phyloP scores from a whole-genome alignment of 2,329 filamentous ascomycete genomes.

The Microcyclospora pomicola region DNA sequence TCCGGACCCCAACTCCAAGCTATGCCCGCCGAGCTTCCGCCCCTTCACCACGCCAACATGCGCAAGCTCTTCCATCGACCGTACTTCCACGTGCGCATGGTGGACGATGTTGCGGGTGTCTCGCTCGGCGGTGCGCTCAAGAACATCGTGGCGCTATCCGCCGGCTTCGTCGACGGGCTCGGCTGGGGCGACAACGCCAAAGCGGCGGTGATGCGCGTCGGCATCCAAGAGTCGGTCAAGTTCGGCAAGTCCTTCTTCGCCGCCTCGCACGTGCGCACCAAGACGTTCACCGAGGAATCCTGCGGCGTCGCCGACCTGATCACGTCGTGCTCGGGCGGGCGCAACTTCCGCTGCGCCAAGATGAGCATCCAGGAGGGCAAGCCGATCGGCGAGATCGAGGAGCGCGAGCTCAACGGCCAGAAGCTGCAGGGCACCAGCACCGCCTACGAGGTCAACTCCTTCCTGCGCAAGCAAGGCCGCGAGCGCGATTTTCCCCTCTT shows the following conservation, averaged over 20 bases:
- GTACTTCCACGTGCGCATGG: constrained; percentile 94
- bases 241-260: constrained; percentile 92
- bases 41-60: constrained; percentile 72
- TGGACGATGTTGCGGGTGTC: constrained; percentile 90
- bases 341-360: constrained; percentile 90
- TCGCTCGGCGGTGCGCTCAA: constrained; percentile 90
- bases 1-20: constrained; percentile 53
- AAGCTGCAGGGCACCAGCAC: constrained; percentile 92
- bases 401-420: constrained; percentile 83
- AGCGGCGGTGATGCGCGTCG: constrained; percentile 94
- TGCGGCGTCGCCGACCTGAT: constrained; percentile 92
- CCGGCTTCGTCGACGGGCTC: constrained; percentile 86
- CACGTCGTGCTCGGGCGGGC: constrained; percentile 79
- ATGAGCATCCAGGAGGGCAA: constrained; percentile 68
- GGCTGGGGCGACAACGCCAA: constrained; percentile 99
- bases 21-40: constrained; percentile 68
- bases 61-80: constrained; percentile 83
- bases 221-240: constrained; percentile 88
- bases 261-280: constrained; percentile 55
- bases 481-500: constrained; percentile 85
- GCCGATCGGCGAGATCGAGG: constrained; percentile 75
- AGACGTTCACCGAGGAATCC: constrained; percentile 93
- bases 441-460: constrained; percentile 78
- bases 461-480: constrained; percentile 62
- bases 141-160: constrained; percentile 89